Evolutionary conservation across 2,329 filamentous ascomycete species (phyloP), one percentile per base, ranked within the genome.

Genomic region (Microsporum ferrugineum): DNA sequence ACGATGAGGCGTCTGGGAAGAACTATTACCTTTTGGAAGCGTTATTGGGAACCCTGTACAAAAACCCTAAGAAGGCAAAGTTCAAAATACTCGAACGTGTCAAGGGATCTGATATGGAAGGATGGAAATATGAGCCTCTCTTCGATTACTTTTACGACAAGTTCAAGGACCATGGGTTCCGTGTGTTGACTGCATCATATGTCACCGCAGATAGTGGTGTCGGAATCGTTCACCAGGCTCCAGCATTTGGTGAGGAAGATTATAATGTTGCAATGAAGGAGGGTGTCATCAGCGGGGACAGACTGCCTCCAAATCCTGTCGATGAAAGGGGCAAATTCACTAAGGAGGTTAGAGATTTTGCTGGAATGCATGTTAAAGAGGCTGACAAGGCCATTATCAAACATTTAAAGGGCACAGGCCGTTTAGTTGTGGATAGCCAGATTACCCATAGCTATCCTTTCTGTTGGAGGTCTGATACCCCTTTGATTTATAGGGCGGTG

Each of bases 381-480:
- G 92, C 92, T 5, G 92, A 96, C 73, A 95, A 92, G 78, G 85
- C 85, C 66, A 96, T 97, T 72, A 90, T 96, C 73, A 95, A 95
- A 76, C 78, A 91, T 68, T 79, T 97, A 36, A 95, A 94, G 75
- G 81, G 81, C 29, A 83, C 81, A 23, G 89, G 88, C 12, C 84
- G 90, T 60, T 72, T 96, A 58, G 81, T 96, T 39, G 88, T 91
- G 34, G 91, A 96, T 66, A 89, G 88, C 57, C 89, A 95, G 74
- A 82, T 96, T 64, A 89, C 83, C 71, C 92, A 97, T 78, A 92
- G 89, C 68, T 95, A 96, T 73, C 91, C 90, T 23, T 92, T 92
- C 83, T 96, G 92, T 74, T 91, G 88, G 77, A 85, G 92, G 63
- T 96, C 91, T n/a, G 92, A 96, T 71, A 96, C 89, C 0, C 92